phyloP scores from a whole-genome alignment of 169 alveolate genomes.

The Cryptosporidium bovis region DNA sequence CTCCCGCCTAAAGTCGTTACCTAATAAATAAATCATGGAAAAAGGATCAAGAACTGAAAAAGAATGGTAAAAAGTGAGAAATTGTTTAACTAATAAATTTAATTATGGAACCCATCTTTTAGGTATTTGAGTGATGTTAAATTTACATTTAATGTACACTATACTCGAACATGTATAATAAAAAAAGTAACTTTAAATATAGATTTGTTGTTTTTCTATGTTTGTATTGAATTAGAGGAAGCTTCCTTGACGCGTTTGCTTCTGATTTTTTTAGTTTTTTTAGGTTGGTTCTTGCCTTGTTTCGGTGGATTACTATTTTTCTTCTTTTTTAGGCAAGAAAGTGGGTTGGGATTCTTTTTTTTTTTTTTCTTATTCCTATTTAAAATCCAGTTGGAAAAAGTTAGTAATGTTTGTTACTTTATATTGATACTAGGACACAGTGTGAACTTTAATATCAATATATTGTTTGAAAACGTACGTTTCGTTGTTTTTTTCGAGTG shows the following conservation, averaged over 20 bases:
- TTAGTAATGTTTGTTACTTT: background rate
- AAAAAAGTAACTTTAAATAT: too few species aligned
- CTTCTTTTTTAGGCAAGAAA: slow-evolving; percentile 56
- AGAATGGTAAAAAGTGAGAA: too few species aligned
- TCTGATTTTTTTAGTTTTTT: slow-evolving; percentile 4
- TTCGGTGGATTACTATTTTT: background rate
- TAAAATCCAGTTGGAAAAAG: background rate
- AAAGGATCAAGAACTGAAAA: too few species aligned
- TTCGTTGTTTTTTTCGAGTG: background rate
- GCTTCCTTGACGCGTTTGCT: slow-evolving; percentile 14
- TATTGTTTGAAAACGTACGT: slow-evolving; percentile 7
- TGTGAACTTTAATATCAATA: too few species aligned
- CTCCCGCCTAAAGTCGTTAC: too few species aligned
- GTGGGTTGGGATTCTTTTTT: slow-evolving; percentile 67
- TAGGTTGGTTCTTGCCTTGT: background rate
- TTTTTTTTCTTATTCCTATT: slow-evolving; percentile 8
- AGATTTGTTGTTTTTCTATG: background rate
- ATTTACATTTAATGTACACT: too few species aligned
- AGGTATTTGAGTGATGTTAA: too few species aligned
- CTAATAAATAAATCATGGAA: too few species aligned
- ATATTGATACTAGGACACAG: background rate
- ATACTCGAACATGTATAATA: too few species aligned
- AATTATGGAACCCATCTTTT: too few species aligned
- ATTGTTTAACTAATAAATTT: too few species aligned
- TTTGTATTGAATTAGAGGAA: too few species aligned